These are phyloP conservation scores for Tolypocladium endophyticum DNA, from an alignment of 2,329 filamentous ascomycete genomes.

Conservation along the genomic window DNA sequence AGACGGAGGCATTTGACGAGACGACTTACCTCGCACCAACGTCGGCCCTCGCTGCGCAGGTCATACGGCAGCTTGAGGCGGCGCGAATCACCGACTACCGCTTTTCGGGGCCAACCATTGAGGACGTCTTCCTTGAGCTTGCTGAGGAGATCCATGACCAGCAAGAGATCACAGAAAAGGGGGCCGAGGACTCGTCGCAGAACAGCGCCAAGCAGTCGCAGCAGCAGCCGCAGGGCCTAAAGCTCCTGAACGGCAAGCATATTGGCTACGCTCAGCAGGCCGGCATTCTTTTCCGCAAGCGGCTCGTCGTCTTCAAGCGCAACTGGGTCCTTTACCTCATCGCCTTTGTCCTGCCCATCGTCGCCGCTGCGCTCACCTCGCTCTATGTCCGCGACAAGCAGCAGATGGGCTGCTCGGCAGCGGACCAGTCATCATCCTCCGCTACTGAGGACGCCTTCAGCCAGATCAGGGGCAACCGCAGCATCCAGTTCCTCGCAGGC, in stretches of 20 bases:
- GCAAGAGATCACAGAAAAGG: conserved; percentile 13
- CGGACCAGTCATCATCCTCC: conserved; percentile 32
- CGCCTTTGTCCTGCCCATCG: conserved; percentile 67
- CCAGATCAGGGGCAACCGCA: conserved; percentile 16
- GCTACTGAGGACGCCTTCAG: conserved; percentile 27
- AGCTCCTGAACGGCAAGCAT: conserved; percentile 56
- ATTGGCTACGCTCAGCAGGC: conserved; percentile 63
- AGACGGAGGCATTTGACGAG: conserved; percentile 56
- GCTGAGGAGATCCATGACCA: conserved; percentile 66
- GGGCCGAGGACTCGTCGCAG: conserved; percentile 8
- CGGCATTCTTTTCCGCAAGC: conserved; percentile 66
- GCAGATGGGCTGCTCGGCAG: conserved; percentile 40
- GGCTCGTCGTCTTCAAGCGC: conserved; percentile 63
- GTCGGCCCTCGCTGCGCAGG: conserved; percentile 58
- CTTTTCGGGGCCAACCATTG: conserved; percentile 80
- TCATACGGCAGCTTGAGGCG: conserved; percentile 59
- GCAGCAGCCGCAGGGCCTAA: conserved; percentile 21
- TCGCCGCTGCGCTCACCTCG: conserved; percentile 69
- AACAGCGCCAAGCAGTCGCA: conserved; percentile 15
- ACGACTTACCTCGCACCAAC: conserved; percentile 62
- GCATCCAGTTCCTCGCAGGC: conserved; percentile 19
- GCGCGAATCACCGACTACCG: conserved; percentile 65
- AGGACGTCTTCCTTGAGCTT: conserved; percentile 82
- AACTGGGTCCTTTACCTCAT: conserved; percentile 69
- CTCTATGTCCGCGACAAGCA: conserved; percentile 56